A percentile compares a stretch with the other conserved stretches of the same genome.
Conservation (phyloP, 1,139 yeast species). For the Kodamaea ohmeri region DNA sequence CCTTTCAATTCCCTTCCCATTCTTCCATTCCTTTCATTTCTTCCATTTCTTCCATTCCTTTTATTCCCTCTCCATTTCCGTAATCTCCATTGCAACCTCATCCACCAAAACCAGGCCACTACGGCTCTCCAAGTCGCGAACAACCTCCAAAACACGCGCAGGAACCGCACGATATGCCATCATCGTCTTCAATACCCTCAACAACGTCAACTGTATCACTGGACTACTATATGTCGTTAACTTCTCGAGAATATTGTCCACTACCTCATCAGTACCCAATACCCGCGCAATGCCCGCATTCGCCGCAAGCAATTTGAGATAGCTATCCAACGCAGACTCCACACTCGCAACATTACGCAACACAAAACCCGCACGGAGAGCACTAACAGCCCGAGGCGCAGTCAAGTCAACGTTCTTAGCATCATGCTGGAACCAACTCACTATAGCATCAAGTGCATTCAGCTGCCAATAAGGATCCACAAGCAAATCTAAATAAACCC, state of each 20-base stretch:
- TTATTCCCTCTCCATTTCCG: constrained; percentile 7
- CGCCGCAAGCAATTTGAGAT: constrained; percentile 32
- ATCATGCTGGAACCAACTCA: constrained; percentile 38
- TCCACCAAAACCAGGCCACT: constrained; percentile 37
- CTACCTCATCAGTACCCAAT: constrained; percentile 29
- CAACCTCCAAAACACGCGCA: constrained; percentile 11
- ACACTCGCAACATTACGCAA: constrained; percentile 39
- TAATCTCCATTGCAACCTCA: constrained; percentile 33
- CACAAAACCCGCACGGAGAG: constrained; percentile 40
- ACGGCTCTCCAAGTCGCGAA: constrained; percentile 22
- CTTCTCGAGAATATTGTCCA: constrained; percentile 31
- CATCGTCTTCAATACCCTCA: constrained; percentile 31
- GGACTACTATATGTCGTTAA: constrained; percentile 32
- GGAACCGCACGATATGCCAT: constrained; percentile 14
- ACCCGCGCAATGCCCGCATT: constrained; percentile 20
- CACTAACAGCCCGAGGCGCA: constrained; percentile 25
- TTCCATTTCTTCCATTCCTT: background rate
- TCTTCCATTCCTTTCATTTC: background rate
- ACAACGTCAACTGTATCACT: constrained; percentile 36
- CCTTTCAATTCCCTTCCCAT: background rate
- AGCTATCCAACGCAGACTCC: constrained; percentile 41
- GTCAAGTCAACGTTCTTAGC: constrained; percentile 24
- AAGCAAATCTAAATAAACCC: constrained; percentile 47
- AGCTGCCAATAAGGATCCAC: constrained; percentile 70
- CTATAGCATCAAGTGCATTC: constrained; percentile 59